Percentiles rank a stretch among this genome's conserved stretches.
phyloP scores from a whole-genome alignment of 1,284 basidiomycete species.

The Quambalaria eucalypti region DNA sequence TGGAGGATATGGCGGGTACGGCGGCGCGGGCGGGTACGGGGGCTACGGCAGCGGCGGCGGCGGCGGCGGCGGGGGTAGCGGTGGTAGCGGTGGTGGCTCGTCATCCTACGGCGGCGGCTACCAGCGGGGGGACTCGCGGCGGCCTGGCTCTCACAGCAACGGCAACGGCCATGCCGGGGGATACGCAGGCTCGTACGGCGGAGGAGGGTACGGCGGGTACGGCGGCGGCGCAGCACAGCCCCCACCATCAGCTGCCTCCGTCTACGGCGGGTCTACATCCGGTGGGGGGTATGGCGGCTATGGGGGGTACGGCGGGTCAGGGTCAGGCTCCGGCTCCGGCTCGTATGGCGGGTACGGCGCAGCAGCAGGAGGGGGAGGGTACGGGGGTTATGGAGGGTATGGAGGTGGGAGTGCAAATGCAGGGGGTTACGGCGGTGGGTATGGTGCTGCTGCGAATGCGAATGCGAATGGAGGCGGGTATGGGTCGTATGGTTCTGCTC shows the following conservation, averaged over 20 bases:
- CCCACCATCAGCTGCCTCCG: no score
- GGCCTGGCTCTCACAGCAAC: no score
- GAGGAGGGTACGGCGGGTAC: conserved; percentile 1
- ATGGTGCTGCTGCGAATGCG: background rate
- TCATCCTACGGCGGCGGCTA: no score
- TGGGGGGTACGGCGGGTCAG: conserved; percentile 3
- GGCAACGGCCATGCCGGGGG: no score
- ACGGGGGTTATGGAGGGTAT: background rate
- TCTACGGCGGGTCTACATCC: no score
- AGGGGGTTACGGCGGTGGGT: background rate
- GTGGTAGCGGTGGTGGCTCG: no score
- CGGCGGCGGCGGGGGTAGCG: no score
- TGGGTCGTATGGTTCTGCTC: no score
- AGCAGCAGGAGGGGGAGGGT: background rate
- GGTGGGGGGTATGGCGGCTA: no score
- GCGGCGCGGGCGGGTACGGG: conserved; percentile 2
- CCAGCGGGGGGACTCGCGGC: no score
- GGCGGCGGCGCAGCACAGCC: no score
- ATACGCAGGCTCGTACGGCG: conserved; percentile 1
- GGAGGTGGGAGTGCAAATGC: background rate
- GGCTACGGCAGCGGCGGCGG: background rate
- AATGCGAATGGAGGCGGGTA: background rate
- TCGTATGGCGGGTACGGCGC: conserved; percentile 2
- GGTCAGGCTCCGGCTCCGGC: conserved; percentile 13
- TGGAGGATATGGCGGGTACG: conserved; percentile 17